Percentiles rank a stretch among this genome's conserved stretches.
These are phyloP conservation scores for Podaxis rugospora DNA, from an alignment of 768 basidiomycete genomes.

Conservation along the genomic window DNA sequence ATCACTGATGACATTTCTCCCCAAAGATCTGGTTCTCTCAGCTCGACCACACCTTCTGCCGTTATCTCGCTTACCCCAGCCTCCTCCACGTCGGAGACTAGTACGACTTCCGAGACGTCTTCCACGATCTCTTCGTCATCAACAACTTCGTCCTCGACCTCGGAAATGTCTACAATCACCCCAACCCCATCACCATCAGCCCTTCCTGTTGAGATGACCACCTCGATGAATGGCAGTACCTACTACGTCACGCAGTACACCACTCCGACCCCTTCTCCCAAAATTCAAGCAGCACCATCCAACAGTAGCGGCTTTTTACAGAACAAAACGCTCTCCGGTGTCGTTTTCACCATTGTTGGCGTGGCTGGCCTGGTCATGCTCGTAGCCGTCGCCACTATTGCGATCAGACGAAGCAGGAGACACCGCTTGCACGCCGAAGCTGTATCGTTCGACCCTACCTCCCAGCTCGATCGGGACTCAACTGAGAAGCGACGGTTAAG, in stretches of 20 bases:
- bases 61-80: background rate
- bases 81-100: background rate
- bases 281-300: slow-evolving; percentile 10
- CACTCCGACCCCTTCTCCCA: slow-evolving; percentile 4
- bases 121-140: background rate
- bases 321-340: slow-evolving; percentile 60
- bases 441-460: slow-evolving; percentile 46
- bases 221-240: background rate
- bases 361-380: slow-evolving; percentile 43
- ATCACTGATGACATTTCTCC: background rate
- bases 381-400: slow-evolving; percentile 38
- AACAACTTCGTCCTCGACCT: background rate
- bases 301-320: slow-evolving; percentile 41
- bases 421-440: slow-evolving; percentile 39
- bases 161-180: slow-evolving; percentile 1
- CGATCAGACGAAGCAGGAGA: slow-evolving; percentile 44
- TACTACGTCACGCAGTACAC: background rate
- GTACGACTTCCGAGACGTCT: slow-evolving; percentile 11
- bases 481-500: slow-evolving; percentile 23
- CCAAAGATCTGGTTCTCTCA: background rate
- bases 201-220: background rate
- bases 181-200: background rate
- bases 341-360: slow-evolving; percentile 52
- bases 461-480: slow-evolving; percentile 17
- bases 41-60: background rate